phyloP scores from a whole-genome alignment of 2,329 filamentous ascomycete species.

The Aspergillus sp. region DNA sequence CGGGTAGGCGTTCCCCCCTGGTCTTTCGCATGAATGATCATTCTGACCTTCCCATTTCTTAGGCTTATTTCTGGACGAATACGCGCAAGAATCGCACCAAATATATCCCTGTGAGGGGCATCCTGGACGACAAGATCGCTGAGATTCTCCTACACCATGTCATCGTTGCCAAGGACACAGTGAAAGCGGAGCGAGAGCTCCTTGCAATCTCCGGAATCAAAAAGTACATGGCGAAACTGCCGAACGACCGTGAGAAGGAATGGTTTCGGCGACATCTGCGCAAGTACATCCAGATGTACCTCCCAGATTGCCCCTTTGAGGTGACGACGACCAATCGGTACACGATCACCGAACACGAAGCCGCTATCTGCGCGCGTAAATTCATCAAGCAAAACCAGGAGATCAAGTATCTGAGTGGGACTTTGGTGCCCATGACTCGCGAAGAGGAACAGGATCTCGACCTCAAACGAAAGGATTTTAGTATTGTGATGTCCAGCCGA shows the following conservation, averaged over 20 bases:
- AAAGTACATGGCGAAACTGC: slow-evolving; percentile 67
- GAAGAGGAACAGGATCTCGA: slow-evolving; percentile 86
- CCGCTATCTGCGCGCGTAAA: slow-evolving; percentile 77
- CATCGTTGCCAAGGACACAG: slow-evolving; percentile 70
- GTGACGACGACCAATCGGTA: slow-evolving; percentile 93
- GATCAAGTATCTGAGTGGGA: slow-evolving; percentile 87
- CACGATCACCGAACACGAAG: slow-evolving; percentile 86
- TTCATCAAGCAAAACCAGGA: slow-evolving; percentile 78
- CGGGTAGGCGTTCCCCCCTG: slow-evolving; percentile 63
- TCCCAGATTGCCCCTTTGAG: slow-evolving; percentile 92
- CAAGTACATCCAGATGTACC: slow-evolving; percentile 89
- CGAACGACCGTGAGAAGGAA: slow-evolving; percentile 74
- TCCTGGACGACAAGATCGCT: slow-evolving; percentile 65
- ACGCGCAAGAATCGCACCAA: slow-evolving; percentile 91
- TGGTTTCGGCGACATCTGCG: slow-evolving; percentile 83
- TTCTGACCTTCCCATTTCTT: slow-evolving; percentile 20
- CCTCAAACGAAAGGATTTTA: slow-evolving; percentile 85
- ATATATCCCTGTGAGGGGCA: slow-evolving; percentile 78
- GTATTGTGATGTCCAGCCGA: slow-evolving; percentile 89
- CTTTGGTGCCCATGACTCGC: slow-evolving; percentile 86
- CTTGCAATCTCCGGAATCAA: slow-evolving; percentile 70
- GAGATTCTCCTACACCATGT: slow-evolving; percentile 63
- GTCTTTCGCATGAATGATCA: slow-evolving; percentile 2
- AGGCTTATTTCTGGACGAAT: slow-evolving; percentile 95
- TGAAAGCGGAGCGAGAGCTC: slow-evolving; percentile 69